These are phyloP conservation scores for Fusarium sublunatum DNA, from an alignment of 2,329 filamentous ascomycete species.

Conservation along the genomic window DNA sequence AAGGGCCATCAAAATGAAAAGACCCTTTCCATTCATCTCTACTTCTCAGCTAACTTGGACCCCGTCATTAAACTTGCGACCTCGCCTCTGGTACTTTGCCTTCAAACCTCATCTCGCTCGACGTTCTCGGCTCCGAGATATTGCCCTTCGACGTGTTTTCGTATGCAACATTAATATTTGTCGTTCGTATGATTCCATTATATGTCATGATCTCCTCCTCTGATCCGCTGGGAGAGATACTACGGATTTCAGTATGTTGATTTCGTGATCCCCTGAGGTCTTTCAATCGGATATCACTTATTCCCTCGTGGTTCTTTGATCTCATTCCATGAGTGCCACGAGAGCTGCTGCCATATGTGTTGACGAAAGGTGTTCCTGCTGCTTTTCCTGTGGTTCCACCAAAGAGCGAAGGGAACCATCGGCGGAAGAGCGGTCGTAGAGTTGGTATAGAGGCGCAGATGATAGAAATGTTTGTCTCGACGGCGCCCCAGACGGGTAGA, in stretches of 20 bases:
- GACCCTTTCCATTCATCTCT: too few species aligned
- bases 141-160: slow-evolving; percentile 31
- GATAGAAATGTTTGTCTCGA: slow-evolving; percentile 53
- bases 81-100: slow-evolving; percentile 17
- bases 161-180: slow-evolving; percentile 45
- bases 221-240: slow-evolving; percentile 49
- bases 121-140: slow-evolving; percentile 16
- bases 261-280: slow-evolving; percentile 30
- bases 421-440: slow-evolving; percentile 50
- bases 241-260: slow-evolving; percentile 51
- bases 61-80: slow-evolving; percentile 2
- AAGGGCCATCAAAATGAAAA: neutral
- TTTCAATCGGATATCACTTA: slow-evolving; percentile 33
- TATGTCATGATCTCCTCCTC: slow-evolving; percentile 57
- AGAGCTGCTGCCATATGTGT: slow-evolving; percentile 21
- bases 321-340: slow-evolving; percentile 38
- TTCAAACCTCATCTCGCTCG: slow-evolving; percentile 30
- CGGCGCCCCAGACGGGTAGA: slow-evolving; percentile 49
- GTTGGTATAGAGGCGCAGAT: slow-evolving; percentile 51
- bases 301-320: slow-evolving; percentile 21
- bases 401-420: slow-evolving; percentile 49
- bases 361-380: slow-evolving; percentile 18
- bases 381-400: slow-evolving; percentile 34
- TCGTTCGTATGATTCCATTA: slow-evolving; percentile 54
- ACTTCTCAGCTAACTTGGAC: too few species aligned